phyloP scores from a whole-genome alignment of 441 rosid genomes.

The Syzygium syzygioides region DNA sequence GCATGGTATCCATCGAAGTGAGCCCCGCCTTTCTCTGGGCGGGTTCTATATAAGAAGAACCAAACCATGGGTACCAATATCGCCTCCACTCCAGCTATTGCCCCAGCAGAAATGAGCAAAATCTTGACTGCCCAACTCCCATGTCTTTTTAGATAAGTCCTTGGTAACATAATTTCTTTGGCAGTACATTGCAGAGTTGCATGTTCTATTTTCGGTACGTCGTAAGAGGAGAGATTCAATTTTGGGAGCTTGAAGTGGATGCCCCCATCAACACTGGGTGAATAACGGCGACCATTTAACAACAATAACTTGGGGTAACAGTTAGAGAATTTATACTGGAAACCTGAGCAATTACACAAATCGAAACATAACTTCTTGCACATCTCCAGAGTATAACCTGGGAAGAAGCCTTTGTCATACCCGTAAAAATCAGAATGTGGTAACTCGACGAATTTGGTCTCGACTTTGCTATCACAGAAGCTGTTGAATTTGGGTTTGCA shows the following conservation, averaged over 20 bases:
- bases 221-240: background rate
- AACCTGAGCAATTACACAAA: constrained; percentile 1
- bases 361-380: background rate
- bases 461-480: background rate
- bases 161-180: background rate
- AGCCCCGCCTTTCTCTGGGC: background rate
- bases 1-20: background rate
- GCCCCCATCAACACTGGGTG: background rate
- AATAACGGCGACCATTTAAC: constrained; percentile 3
- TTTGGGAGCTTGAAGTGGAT: background rate
- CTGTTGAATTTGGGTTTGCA: constrained; percentile 2
- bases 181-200: background rate
- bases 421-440: constrained; percentile 1
- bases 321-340: background rate
- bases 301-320: constrained; percentile 1
- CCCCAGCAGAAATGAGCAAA: background rate
- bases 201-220: background rate
- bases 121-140: background rate
- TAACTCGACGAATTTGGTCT: background rate
- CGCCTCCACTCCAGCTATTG: background rate
- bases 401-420: background rate
- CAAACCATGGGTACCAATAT: background rate
- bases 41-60: background rate
- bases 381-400: background rate
- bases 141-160: background rate